Percentiles rank a stretch among this genome's conserved stretches.
Evolutionary conservation across 495 filamentous ascomycete genomes (phyloP).

Genomic region (Penicillium goetzii): DNA sequence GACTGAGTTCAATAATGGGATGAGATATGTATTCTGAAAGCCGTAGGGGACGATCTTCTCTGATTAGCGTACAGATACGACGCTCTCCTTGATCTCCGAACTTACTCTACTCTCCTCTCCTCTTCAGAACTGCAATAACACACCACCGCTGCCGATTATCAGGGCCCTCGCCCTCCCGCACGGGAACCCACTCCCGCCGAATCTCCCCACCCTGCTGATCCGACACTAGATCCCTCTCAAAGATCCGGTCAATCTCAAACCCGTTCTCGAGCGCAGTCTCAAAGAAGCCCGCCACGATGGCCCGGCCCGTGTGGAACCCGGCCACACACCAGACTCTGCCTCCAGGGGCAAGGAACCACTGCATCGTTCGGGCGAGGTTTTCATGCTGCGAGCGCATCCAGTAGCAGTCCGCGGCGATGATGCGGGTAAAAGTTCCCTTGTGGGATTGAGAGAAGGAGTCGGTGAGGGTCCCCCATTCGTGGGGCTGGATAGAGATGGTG

Average conservation of each 20-base stretch:
- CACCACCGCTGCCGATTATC: slow-evolving; percentile 76
- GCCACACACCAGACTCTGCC: slow-evolving; percentile 70
- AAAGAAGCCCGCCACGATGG: slow-evolving; percentile 74
- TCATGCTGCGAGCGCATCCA: slow-evolving; percentile 84
- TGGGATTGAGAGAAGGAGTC: slow-evolving; percentile 57
- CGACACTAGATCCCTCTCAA: slow-evolving; percentile 73
- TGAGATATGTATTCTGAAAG: no score
- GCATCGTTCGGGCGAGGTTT: slow-evolving; percentile 69
- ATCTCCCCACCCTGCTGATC: slow-evolving; percentile 53
- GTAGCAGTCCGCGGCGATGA: slow-evolving; percentile 81
- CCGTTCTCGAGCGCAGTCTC: slow-evolving; percentile 59
- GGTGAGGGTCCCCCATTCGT: slow-evolving; percentile 71
- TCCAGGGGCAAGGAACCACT: slow-evolving; percentile 65
- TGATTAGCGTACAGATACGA: no score
- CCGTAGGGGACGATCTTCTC: no score
- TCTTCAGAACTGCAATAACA: slow-evolving; percentile 67
- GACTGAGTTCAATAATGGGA: no score
- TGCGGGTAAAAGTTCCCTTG: slow-evolving; percentile 61
- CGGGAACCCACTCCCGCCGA: slow-evolving; percentile 64
- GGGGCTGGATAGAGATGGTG: slow-evolving; percentile 57
- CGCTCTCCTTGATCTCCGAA: no score
- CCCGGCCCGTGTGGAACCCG: slow-evolving; percentile 84
- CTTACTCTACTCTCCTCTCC: slow-evolving; percentile 26
- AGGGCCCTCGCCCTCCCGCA: slow-evolving; percentile 63
- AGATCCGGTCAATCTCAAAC: slow-evolving; percentile 69